A percentile compares a stretch with the other conserved stretches of the same genome.
phyloP scores from a whole-genome alignment of 73 alveolate species.

The Effrenium voratum region DNA sequence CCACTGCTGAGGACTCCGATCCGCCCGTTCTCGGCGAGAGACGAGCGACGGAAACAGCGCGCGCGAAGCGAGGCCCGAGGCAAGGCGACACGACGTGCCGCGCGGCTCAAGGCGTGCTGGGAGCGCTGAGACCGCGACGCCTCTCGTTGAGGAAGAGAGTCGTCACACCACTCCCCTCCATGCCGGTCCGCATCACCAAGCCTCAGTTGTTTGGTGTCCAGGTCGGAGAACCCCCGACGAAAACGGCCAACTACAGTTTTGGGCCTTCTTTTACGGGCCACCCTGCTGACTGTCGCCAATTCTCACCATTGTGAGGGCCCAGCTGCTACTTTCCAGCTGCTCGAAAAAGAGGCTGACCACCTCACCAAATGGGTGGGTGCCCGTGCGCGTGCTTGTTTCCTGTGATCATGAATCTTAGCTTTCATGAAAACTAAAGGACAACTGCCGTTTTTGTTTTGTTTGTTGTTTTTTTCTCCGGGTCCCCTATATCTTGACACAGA shows the following conservation, averaged over 20 bases:
- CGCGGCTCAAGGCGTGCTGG: too few relatives aligned
- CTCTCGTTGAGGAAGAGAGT: conserved; percentile 64
- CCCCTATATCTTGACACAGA: too few relatives aligned
- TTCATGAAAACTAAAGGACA: too few relatives aligned
- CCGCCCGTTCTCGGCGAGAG: conserved; percentile 24
- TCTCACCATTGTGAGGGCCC: neutral
- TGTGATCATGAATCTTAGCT: too few relatives aligned
- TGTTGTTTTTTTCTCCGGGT: too few relatives aligned
- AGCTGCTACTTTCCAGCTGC: conserved; percentile 89
- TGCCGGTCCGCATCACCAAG: conserved; percentile 43
- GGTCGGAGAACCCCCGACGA: too few relatives aligned
- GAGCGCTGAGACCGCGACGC: neutral
- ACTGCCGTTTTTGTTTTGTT: too few relatives aligned
- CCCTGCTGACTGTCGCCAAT: neutral
- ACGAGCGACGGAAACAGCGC: neutral
- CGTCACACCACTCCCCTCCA: conserved; percentile 55
- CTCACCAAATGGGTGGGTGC: neutral
- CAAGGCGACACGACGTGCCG: neutral
- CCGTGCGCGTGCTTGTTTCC: too few relatives aligned
- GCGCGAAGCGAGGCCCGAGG: neutral
- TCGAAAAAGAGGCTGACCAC: conserved; percentile 77
- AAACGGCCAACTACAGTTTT: too few relatives aligned
- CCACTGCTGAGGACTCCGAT: conserved; percentile 88
- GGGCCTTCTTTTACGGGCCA: too few relatives aligned
- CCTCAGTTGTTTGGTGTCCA: neutral